A percentile compares a stretch with the other conserved stretches of the same genome.
Conservation (phyloP, 805 yeast genomes). For the Candida patagonica region DNA sequence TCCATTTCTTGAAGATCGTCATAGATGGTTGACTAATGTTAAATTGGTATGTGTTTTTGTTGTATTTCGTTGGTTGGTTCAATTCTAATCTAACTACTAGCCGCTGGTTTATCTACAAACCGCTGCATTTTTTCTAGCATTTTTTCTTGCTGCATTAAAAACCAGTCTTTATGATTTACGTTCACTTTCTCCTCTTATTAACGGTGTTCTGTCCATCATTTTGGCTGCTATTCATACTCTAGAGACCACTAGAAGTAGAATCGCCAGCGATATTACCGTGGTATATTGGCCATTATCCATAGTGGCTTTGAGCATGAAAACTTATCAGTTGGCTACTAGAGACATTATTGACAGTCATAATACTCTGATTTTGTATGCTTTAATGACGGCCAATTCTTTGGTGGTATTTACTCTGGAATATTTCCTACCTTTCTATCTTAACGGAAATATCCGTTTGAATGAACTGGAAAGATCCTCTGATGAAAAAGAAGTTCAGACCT, state of each 20-base stretch:
- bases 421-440: constrained; percentile 5
- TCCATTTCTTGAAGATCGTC: constrained; percentile 1
- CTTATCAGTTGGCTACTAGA: constrained; percentile 6
- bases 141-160: not conserved
- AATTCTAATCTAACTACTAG: constrained; percentile 2
- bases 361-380: constrained; percentile 4
- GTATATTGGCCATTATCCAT: constrained; percentile 12
- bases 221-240: constrained; percentile 10
- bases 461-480: not conserved
- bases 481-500: constrained; percentile 2
- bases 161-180: constrained; percentile 4
- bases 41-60: not conserved
- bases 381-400: constrained; percentile 3
- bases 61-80: not conserved
- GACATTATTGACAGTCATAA: constrained; percentile 3
- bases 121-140: not conserved
- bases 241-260: constrained; percentile 10
- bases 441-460: constrained; percentile 1
- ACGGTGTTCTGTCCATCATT: constrained; percentile 4
- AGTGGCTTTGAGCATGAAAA: constrained; percentile 12
- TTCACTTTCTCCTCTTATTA: constrained; percentile 7
- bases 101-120: not conserved
- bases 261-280: constrained; percentile 14
- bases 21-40: constrained; percentile 1
- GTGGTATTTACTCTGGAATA: constrained; percentile 7